Evolutionary conservation across 1,284 basidiomycete genomes (phyloP).

Genomic region (Malassezia vespertilionis): DNA sequence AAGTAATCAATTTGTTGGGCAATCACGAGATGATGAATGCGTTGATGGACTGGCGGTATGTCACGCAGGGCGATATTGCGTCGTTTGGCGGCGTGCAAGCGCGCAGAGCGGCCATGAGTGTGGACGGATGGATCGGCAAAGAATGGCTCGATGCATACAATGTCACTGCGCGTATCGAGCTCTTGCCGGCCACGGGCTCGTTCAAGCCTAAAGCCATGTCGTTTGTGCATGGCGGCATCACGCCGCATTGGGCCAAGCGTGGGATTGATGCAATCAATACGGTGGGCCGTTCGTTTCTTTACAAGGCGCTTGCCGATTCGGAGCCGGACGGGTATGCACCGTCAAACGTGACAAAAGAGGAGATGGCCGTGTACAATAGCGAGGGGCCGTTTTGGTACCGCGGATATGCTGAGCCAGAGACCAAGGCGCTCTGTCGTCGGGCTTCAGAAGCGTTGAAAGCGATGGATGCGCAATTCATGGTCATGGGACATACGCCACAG

Average conservation of each 20-base stretch:
- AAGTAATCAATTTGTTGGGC: conserved; percentile 29
- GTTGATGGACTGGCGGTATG: conserved; percentile 49
- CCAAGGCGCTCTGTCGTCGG: conserved; percentile 19
- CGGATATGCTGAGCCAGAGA: conserved; percentile 32
- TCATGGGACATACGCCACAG: conserved; percentile 43
- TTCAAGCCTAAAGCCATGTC: conserved; percentile 16
- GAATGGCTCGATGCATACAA: conserved; percentile 35
- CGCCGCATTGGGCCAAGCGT: conserved; percentile 23
- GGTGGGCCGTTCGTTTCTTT: conserved; percentile 24
- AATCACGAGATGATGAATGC: conserved; percentile 47
- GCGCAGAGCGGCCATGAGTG: conserved; percentile 31
- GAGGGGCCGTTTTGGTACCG: conserved; percentile 44
- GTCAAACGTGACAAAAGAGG: conserved; percentile 19
- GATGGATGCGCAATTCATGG: conserved; percentile 21
- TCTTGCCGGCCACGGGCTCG: conserved; percentile 17
- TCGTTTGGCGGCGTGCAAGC: conserved; percentile 35
- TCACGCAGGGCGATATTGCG: conserved; percentile 47
- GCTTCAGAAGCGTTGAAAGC: conserved; percentile 11
- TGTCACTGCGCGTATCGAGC: conserved; percentile 23
- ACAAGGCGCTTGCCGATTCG: conserved; percentile 21
- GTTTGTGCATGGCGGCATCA: conserved; percentile 45
- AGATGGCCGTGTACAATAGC: conserved; percentile 24
- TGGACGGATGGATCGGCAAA: conserved; percentile 48
- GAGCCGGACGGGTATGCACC: conserved; percentile 19
- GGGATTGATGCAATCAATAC: conserved; percentile 31